phyloP scores from a whole-genome alignment of 495 filamentous ascomycete species.

The Hapsidospora chrysogenum region DNA sequence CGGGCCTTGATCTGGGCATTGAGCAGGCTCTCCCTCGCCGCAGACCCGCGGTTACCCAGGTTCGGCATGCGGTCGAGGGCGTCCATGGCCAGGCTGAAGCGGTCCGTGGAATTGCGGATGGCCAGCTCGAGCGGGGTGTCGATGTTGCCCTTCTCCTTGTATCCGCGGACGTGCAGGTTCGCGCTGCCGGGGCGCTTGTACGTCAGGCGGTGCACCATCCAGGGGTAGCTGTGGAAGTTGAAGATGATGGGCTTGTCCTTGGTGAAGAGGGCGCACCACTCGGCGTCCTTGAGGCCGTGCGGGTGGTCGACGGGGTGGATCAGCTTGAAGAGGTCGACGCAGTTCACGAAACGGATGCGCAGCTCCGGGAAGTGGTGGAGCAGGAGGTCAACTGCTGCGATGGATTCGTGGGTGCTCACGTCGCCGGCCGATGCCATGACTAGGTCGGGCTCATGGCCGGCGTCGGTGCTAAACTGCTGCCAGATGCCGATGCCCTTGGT shows the following conservation, averaged over 20 bases:
- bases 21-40: conserved; percentile 40
- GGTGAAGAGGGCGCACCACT: conserved; percentile 52
- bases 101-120: conserved; percentile 52
- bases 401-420: conserved; percentile 49
- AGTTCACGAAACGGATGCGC: conserved; percentile 60
- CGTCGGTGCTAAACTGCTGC: conserved; percentile 35
- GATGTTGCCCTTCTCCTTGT: conserved; percentile 65
- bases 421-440: conserved; percentile 59
- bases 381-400: conserved; percentile 50
- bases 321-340: conserved; percentile 59
- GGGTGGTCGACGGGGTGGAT: conserved; percentile 47
- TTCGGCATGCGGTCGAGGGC: conserved; percentile 46
- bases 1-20: conserved; percentile 40
- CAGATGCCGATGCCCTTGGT: conserved; percentile 45
- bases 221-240: conserved; percentile 69
- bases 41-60: conserved; percentile 38
- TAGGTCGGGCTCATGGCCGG: conserved; percentile 44
- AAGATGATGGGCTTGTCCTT: conserved; percentile 51
- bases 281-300: conserved; percentile 43
- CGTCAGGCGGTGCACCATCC: conserved; percentile 54
- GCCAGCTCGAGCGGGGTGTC: conserved; percentile 59
- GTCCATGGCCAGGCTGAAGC: conserved; percentile 54
- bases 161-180: conserved; percentile 54
- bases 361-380: conserved; percentile 45
- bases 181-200: conserved; percentile 48